phyloP scores from a whole-genome alignment of 2,329 filamentous ascomycete species.

The Calonectria naviculata region DNA sequence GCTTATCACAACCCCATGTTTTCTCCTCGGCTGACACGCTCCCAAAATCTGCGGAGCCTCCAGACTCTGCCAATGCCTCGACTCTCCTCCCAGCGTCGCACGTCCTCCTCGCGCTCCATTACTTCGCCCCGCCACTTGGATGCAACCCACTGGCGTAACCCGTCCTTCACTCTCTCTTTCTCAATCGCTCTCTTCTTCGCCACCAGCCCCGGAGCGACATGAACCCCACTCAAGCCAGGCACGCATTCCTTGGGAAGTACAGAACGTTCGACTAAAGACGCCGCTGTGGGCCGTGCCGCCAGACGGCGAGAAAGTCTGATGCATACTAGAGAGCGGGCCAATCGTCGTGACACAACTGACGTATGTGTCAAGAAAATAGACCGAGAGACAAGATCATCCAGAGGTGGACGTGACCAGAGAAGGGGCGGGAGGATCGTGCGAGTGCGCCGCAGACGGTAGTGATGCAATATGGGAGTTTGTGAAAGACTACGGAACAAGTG shows the following conservation, averaged over 20 bases:
- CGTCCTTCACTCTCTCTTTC: constrained; percentile 75
- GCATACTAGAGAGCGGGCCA: constrained; percentile 72
- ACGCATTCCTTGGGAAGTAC: constrained; percentile 75
- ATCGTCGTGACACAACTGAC: constrained; percentile 70
- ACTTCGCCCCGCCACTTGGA: constrained; percentile 67
- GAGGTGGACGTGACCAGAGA: constrained; percentile 67
- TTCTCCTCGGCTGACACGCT: constrained; percentile 63
- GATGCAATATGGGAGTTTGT: constrained; percentile 73
- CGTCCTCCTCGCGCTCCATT: constrained; percentile 58
- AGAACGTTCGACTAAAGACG: constrained; percentile 69
- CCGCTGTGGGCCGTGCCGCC: constrained; percentile 67
- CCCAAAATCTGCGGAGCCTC: constrained; percentile 74
- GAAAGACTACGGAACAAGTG: constrained; percentile 72
- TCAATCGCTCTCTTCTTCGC: constrained; percentile 72
- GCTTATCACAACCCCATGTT: constrained; percentile 4
- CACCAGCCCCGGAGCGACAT: constrained; percentile 70
- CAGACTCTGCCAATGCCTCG: constrained; percentile 68
- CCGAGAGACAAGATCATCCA: constrained; percentile 70
- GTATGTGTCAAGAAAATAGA: constrained; percentile 76
- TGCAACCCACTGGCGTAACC: constrained; percentile 72
- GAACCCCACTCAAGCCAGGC: constrained; percentile 52
- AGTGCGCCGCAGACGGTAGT: constrained; percentile 68
- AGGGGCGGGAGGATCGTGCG: constrained; percentile 65
- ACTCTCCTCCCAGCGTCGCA: constrained; percentile 60
- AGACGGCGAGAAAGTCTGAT: constrained; percentile 74